Conservation (phyloP, 495 filamentous ascomycete species). For the Aspergillus conjunctus region DNA sequence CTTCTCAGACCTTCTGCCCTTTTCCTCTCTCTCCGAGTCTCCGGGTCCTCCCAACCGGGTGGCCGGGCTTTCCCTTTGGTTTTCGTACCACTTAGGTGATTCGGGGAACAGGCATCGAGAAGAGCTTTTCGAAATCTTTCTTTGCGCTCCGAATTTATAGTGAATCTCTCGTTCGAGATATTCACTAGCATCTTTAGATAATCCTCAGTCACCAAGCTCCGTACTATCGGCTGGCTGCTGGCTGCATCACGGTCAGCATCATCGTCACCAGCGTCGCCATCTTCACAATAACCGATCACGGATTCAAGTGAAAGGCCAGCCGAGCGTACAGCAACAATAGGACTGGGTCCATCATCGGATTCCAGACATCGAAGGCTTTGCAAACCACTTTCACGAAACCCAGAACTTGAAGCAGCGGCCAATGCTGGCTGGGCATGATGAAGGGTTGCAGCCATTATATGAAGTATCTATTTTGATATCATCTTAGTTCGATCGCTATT, state of each 20-base stretch:
- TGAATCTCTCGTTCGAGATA: slow-evolving; percentile 77
- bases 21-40: slow-evolving; percentile 59
- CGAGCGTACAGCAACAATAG: slow-evolving; percentile 82
- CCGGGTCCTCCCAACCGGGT: slow-evolving; percentile 58
- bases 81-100: slow-evolving; percentile 17
- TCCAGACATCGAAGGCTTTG: slow-evolving; percentile 45
- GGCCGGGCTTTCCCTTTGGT: slow-evolving; percentile 28
- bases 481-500: slow-evolving; percentile 3
- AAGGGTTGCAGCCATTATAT: slow-evolving; percentile 74
- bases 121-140: slow-evolving; percentile 54
- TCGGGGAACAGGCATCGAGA: slow-evolving; percentile 26
- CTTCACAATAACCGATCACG: slow-evolving; percentile 62
- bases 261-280: slow-evolving; percentile 29
- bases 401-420: slow-evolving; percentile 71
- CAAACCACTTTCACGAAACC: slow-evolving; percentile 88
- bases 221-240: slow-evolving; percentile 33
- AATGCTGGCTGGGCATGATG: slow-evolving; percentile 72
- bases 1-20: slow-evolving; percentile 60
- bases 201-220: slow-evolving; percentile 51
- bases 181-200: slow-evolving; percentile 65
- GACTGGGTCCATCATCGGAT: slow-evolving; percentile 45
- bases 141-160: slow-evolving; percentile 70
- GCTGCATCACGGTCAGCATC: slow-evolving; percentile 37
- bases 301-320: slow-evolving; percentile 78
- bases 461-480: slow-evolving; percentile 69